phyloP scores from a whole-genome alignment of 208 protist species.

The Borovskyia barvae region DNA sequence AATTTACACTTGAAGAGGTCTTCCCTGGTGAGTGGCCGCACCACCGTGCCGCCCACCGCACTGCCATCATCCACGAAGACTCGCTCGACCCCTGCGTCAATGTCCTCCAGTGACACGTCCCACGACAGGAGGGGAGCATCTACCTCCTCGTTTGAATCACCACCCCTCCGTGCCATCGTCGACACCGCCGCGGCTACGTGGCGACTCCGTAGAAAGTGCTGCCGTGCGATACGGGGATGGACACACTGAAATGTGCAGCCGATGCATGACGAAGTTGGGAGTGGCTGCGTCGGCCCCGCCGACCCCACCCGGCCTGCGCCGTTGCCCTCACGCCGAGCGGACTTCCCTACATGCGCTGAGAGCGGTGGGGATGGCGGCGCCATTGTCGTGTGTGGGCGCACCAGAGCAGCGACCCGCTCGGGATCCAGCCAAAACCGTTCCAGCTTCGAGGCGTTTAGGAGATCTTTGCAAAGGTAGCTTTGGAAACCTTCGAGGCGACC shows the following conservation, averaged over 20 bases:
- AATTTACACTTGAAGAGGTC: constrained; percentile 17
- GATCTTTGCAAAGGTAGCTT: constrained; percentile 10
- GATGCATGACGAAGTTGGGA: neutral
- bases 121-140: neutral
- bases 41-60: neutral
- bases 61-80: neutral
- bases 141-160: neutral
- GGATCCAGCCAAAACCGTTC: no score
- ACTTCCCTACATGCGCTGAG: no score
- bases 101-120: constrained; percentile 12
- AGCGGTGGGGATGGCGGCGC: no score
- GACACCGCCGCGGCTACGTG: neutral
- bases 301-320: no score
- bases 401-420: neutral
- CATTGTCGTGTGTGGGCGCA: neutral
- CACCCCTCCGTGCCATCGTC: neutral
- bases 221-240: constrained; percentile 5
- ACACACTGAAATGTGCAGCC: constrained; percentile 15
- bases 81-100: no score
- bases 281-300: no score
- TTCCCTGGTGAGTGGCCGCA: neutral
- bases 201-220: neutral
- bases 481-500: neutral
- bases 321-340: no score
- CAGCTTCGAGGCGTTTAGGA: constrained; percentile 2